A percentile compares a stretch with the other conserved stretches of the same genome.
phyloP scores from a whole-genome alignment of 805 yeast genomes.

The Myxozyma udenii region DNA sequence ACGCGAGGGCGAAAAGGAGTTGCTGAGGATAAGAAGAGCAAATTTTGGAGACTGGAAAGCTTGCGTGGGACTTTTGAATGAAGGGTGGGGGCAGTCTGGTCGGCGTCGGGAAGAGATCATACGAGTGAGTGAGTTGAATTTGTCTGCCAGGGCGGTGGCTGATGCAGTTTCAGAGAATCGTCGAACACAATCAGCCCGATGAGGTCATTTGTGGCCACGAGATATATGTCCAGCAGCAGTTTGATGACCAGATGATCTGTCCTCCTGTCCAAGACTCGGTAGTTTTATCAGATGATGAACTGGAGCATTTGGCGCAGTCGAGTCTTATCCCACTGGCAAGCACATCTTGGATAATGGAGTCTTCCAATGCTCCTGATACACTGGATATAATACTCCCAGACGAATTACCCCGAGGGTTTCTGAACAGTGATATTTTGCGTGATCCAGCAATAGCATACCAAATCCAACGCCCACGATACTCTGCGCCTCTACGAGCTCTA shows the following conservation, averaged over 20 bases:
- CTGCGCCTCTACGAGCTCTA: constrained; percentile 14
- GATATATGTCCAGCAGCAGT: no score
- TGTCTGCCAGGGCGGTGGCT: no score
- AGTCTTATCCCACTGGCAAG: no score
- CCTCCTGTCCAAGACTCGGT: no score
- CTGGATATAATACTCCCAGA: not conserved
- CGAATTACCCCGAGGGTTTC: not conserved
- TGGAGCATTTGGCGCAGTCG: no score
- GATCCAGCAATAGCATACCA: constrained; percentile 1
- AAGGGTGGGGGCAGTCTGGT: constrained; percentile 7
- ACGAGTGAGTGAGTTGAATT: not conserved
- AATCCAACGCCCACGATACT: constrained; percentile 4
- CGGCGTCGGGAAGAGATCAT: not conserved
- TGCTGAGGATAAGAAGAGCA: not conserved
- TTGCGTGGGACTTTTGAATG: constrained; percentile 1
- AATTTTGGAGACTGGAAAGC: constrained; percentile 3
- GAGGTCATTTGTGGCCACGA: no score
- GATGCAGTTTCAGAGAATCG: no score
- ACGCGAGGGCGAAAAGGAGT: not conserved
- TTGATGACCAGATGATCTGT: no score
- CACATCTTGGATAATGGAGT: no score
- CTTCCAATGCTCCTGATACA: no score
- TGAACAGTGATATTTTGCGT: not conserved
- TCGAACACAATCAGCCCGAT: no score
- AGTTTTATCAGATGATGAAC: no score